A percentile compares a stretch with the other conserved stretches of the same genome.
Evolutionary conservation across 805 yeast genomes (phyloP).

Genomic region (Deakozyma indianensis): DNA sequence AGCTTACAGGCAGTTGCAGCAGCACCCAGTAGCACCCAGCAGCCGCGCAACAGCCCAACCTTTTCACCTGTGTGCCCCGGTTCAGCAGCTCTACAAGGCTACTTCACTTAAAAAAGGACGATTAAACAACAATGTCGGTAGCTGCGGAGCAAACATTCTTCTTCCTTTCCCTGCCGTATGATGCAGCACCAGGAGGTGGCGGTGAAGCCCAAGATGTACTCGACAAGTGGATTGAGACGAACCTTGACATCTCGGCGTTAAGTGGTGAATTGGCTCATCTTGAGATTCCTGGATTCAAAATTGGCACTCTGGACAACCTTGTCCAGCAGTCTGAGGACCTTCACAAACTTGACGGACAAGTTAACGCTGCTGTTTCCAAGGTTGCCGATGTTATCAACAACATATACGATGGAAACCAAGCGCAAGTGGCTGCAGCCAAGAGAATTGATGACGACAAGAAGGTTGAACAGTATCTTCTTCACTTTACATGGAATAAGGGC

Average conservation of each 20-base stretch:
- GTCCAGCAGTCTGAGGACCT: constrained; percentile 87
- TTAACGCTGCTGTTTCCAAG: constrained; percentile 54
- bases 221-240: constrained; percentile 19
- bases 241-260: constrained; percentile 20
- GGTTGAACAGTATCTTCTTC: constrained; percentile 52
- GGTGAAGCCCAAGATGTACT: constrained; percentile 25
- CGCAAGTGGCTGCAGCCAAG: constrained; percentile 33
- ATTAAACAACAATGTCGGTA: too few species aligned
- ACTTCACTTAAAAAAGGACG: too few species aligned
- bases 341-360: constrained; percentile 65
- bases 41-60: too few species aligned
- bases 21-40: too few species aligned
- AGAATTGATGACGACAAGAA: constrained; percentile 34
- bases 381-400: constrained; percentile 56
- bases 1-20: too few species aligned
- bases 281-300: constrained; percentile 71
- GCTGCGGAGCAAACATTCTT: constrained; percentile 15
- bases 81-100: too few species aligned
- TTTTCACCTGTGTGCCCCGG: too few species aligned
- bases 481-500: constrained; percentile 77
- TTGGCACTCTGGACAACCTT: constrained; percentile 85
- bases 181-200: constrained; percentile 22
- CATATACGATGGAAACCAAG: constrained; percentile 29
- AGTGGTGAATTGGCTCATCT: constrained; percentile 42
- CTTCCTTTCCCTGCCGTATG: constrained; percentile 40